Evolutionary conservation across 371 early-diverging fungal species (phyloP).

Genomic region (Mucor racemosus): DNA sequence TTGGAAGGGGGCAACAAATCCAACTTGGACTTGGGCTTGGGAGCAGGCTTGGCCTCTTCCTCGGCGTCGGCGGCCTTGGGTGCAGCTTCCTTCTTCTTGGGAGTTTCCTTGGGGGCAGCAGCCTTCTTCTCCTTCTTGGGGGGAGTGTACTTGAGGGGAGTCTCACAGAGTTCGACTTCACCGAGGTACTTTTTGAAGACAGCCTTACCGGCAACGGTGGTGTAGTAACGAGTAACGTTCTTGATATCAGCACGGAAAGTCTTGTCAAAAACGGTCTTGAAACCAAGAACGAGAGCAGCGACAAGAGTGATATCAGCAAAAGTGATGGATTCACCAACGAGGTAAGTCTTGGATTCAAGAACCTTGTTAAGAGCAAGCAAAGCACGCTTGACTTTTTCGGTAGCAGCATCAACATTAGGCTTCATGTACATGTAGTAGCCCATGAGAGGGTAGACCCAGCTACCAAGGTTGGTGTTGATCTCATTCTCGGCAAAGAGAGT

Average conservation of each 20-base stretch:
- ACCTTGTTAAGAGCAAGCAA: slow-evolving; percentile 65
- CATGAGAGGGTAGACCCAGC: slow-evolving; percentile 59
- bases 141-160: slow-evolving; percentile 40
- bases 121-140: slow-evolving; percentile 57
- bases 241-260: slow-evolving; percentile 79
- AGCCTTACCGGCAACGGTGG: slow-evolving; percentile 76
- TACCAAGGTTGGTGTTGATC: slow-evolving; percentile 40
- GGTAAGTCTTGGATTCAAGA: slow-evolving; percentile 70
- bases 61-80: slow-evolving; percentile 57
- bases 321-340: slow-evolving; percentile 81
- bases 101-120: slow-evolving; percentile 55
- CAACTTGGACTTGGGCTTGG: slow-evolving; percentile 91
- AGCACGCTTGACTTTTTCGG: slow-evolving; percentile 57
- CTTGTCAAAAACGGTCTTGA: slow-evolving; percentile 49
- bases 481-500: slow-evolving; percentile 74
- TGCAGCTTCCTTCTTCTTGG: slow-evolving; percentile 70
- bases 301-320: slow-evolving; percentile 75
- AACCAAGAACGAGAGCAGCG: slow-evolving; percentile 55
- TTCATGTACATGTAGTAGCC: slow-evolving; percentile 64
- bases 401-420: slow-evolving; percentile 60
- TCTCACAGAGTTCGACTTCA: slow-evolving; percentile 50
- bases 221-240: slow-evolving; percentile 89
- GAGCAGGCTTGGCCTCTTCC: slow-evolving; percentile 70
- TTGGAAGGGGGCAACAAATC: slow-evolving; percentile 86
- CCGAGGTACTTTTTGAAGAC: slow-evolving; percentile 81